Evolutionary conservation across 192 early-diverging fungal genomes (phyloP).

Genomic region (Entomortierella parvispora): DNA sequence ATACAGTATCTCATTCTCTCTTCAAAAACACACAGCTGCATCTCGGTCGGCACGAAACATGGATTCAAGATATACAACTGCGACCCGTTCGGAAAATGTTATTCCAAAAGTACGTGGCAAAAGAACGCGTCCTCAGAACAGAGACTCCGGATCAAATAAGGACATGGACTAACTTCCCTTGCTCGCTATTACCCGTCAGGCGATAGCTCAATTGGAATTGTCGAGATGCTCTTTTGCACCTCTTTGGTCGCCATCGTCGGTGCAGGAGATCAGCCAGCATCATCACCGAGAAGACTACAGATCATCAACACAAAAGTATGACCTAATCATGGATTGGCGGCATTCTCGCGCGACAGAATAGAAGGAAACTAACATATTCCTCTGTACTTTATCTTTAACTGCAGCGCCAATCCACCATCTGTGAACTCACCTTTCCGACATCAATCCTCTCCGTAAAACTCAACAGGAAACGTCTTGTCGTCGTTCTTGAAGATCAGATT

Average conservation of each 20-base stretch:
- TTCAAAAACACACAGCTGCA: constrained; percentile 63
- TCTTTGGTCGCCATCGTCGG: constrained; percentile 97
- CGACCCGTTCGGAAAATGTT: constrained; percentile 96
- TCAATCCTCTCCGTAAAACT: constrained; percentile 95
- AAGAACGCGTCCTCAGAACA: neutral
- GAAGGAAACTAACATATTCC: neutral
- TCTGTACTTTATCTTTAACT: neutral
- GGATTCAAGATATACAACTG: constrained; percentile 98
- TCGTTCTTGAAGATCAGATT: constrained; percentile 95
- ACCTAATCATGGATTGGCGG: neutral
- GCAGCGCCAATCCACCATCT: constrained; percentile 94
- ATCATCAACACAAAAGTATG: constrained; percentile 96
- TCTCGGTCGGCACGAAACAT: constrained; percentile 85
- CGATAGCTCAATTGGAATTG: constrained; percentile 91
- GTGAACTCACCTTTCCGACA: constrained; percentile 94
- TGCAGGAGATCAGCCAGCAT: constrained; percentile 87
- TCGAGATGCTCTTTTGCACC: constrained; percentile 98
- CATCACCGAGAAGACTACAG: constrained; percentile 90
- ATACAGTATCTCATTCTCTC: no score
- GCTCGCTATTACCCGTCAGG: constrained; percentile 43
- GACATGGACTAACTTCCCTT: neutral
- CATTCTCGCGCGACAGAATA: neutral
- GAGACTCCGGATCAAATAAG: neutral
- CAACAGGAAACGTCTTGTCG: constrained; percentile 92
- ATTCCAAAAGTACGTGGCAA: constrained; percentile 73